Base-by-base conservation (phyloP, 140 eudicot species). In the Senecio squalidus region DNA sequence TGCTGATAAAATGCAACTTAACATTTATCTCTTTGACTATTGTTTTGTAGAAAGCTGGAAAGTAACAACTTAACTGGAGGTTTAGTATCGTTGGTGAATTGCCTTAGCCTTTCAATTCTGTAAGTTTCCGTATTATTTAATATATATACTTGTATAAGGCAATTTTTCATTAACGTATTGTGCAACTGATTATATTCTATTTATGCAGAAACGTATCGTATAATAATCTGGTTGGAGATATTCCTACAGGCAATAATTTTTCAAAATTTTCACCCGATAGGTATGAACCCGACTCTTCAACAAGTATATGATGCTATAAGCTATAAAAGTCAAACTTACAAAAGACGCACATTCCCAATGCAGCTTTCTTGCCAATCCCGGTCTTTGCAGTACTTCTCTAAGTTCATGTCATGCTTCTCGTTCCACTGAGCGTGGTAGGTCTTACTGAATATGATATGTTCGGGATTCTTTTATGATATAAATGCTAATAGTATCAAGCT, bases 191-290 rank as follows among this genome's bases (percentile, higher is more conserved):
- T 17, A 2, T 28, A 17, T 28, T 14, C 24, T 8, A 1, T 61
- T 23, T 53, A 24, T 65, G 74, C 86, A 92, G 98, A 43, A 92
- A 92, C 18, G 94, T 92, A 5, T 92, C 98, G 2, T 92, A 92
- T 41, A 92, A 92, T 56, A 83, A 77, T 62, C 82, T 92, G 21
- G 80, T 54, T 21, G 98, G 98, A 30, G 75, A 81, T 68, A 75
- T 92, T 30, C 98, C 96, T 13, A 46, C 85, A 10, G 88, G 82
- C 59, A 84, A 87, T 56, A 92, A 92, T 55, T 92, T 92, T 62
- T 82, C 98, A 9, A 74, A 95, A 24, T 92, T 92, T 80, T 72
- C 93, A 49, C 95, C 98, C 0, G 91, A 92, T 54, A 87, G 98
- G 98, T 92, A 62, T 45, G 49, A 24, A 36, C 8, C 34, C 26